Conservation (phyloP, 768 basidiomycete species). For the Hydnum rufescens region DNA sequence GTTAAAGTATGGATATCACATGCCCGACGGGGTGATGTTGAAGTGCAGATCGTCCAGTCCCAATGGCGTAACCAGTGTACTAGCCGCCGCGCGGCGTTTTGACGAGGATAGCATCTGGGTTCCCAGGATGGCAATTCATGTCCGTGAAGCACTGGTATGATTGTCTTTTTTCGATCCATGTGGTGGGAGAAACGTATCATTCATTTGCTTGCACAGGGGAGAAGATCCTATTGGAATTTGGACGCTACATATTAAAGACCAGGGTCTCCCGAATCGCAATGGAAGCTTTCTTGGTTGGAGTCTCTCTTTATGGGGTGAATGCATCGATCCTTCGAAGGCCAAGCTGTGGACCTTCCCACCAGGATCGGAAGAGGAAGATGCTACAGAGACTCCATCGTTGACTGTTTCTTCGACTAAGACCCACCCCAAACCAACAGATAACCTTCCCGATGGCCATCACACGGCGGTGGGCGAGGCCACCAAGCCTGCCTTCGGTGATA, state of each 20-base stretch:
- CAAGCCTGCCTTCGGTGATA: conserved; percentile 68
- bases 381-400: conserved; percentile 5
- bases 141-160: conserved; percentile 88
- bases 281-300: conserved; percentile 76
- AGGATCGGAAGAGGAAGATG: conserved; percentile 12
- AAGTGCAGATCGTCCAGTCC: conserved; percentile 76
- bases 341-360: conserved; percentile 27
- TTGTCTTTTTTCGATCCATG: conserved; percentile 8
- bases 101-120: conserved; percentile 51
- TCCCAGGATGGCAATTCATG: conserved; percentile 97
- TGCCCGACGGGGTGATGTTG: conserved; percentile 69
- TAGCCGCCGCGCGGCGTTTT: conserved; percentile 47
- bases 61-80: conserved; percentile 61
- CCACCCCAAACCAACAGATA: not conserved
- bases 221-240: conserved; percentile 82
- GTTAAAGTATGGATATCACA: conserved; percentile 90
- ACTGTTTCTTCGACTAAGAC: conserved; percentile 14
- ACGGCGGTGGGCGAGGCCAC: conserved; percentile 20
- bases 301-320: conserved; percentile 80
- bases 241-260: conserved; percentile 76
- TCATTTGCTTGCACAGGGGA: conserved; percentile 35
- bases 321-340: conserved; percentile 49
- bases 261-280: conserved; percentile 34
- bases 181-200: conserved; percentile 8
- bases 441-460: conserved; percentile 19